phyloP scores from a whole-genome alignment of 1,139 yeast genomes.

The Kodamaea arcana region DNA sequence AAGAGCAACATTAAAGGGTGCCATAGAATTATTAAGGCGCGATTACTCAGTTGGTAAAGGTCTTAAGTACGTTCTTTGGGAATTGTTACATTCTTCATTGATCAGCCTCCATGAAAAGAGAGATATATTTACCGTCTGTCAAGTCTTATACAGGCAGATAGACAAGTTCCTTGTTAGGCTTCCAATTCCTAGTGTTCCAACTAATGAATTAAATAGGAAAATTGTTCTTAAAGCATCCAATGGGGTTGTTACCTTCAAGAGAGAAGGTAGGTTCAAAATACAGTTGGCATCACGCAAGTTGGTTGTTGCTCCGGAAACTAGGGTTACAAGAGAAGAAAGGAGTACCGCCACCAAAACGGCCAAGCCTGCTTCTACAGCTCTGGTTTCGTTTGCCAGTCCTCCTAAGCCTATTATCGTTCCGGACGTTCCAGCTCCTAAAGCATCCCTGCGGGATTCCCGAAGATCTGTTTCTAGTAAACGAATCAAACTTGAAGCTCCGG shows the following conservation, averaged over 20 bases:
- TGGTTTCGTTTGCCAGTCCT: background rate
- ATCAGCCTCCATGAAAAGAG: slow-evolving; percentile 60
- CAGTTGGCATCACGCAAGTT: slow-evolving; percentile 28
- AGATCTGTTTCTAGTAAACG: background rate
- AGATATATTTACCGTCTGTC: slow-evolving; percentile 59
- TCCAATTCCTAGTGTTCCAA: slow-evolving; percentile 54
- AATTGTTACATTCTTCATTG: slow-evolving; percentile 57
- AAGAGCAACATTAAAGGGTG: slow-evolving; percentile 52
- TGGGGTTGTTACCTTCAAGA: slow-evolving; percentile 40
- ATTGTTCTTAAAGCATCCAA: slow-evolving; percentile 55
- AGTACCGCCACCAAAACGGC: slow-evolving; percentile 2
- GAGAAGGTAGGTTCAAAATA: slow-evolving; percentile 46
- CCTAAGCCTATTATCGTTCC: background rate
- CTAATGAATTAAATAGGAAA: slow-evolving; percentile 51
- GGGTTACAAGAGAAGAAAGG: slow-evolving; percentile 3
- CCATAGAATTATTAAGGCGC: slow-evolving; percentile 62
- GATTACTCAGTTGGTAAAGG: slow-evolving; percentile 65
- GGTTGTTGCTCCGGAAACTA: background rate
- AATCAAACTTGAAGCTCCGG: background rate
- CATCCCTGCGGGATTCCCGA: background rate
- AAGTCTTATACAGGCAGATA: slow-evolving; percentile 61
- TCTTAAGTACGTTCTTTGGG: slow-evolving; percentile 62
- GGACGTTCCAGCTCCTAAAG: background rate
- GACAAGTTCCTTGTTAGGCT: slow-evolving; percentile 60
- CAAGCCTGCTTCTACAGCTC: slow-evolving; percentile 1